phyloP scores from a whole-genome alignment of 371 early-diverging fungal genomes.

The Phascolomyces articulosus region DNA sequence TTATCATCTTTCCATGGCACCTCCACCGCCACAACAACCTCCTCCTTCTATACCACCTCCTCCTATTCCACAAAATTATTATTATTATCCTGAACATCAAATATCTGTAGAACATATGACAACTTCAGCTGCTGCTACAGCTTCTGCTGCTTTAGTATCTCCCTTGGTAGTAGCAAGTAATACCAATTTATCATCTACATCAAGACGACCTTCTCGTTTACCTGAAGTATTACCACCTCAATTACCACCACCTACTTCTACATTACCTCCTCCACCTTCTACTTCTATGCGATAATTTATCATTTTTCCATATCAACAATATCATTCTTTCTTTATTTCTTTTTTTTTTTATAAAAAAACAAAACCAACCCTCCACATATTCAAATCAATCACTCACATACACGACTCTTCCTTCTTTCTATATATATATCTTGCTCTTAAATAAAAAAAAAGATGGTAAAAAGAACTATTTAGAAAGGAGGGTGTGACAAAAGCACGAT shows the following conservation, averaged over 20 bases:
- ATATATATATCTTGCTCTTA: too few species aligned
- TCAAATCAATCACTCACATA: too few species aligned
- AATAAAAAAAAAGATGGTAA: too few species aligned
- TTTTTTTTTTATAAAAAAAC: background rate
- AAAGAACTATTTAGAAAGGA: too few species aligned
- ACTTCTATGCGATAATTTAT: background rate
- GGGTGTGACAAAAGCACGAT: too few species aligned
- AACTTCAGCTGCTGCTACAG: background rate
- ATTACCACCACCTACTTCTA: slow-evolving; percentile 9
- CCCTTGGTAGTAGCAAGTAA: background rate
- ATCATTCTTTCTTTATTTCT: background rate
- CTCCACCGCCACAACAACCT: background rate
- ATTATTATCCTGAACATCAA: slow-evolving; percentile 2
- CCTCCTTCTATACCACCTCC: background rate
- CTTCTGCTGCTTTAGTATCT: background rate
- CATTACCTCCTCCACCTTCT: slow-evolving; percentile 1
- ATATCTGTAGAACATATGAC: background rate
- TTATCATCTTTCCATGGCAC: background rate
- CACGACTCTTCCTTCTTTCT: too few species aligned
- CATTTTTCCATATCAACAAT: background rate
- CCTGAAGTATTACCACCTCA: slow-evolving; percentile 13
- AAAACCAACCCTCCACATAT: too few species aligned
- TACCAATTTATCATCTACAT: too few species aligned
- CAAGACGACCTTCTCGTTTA: slow-evolving; percentile 9
- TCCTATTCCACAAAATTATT: background rate